Evolutionary conservation across 139 green algal genomes (phyloP), one percentile per base, ranked within the genome.

Genomic region (Coelastrella sp.): DNA sequence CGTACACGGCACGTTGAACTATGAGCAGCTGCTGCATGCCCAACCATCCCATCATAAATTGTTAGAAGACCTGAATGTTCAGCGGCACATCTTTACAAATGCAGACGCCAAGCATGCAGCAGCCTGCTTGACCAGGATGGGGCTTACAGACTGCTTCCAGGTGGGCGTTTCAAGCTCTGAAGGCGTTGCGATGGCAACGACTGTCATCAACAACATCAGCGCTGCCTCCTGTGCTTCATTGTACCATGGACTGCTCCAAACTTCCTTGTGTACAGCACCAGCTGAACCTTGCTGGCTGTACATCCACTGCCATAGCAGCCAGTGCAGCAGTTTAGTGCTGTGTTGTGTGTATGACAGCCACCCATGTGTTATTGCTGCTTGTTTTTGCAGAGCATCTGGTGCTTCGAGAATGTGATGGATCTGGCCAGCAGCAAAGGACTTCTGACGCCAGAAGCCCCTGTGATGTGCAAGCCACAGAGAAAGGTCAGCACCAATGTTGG

Each of bases 21-120:
- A 98, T 82, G 56, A 94, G 12, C 14, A 88, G 20, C 78, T 97
- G 61, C 92, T 97, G 88, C 87, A 94, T 11, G 66, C 60, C 60
- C 27, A 85, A 60, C 85, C 85, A 75, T 73, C 82, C 25, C 68
- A 90, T 87, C 80, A 90, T 9, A 60, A 91, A 74, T 25, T 82
- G 12, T 8, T 90, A 17, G 11, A 58, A n/a, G 90, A 79, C 49
- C 93, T 97, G n/a, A 66, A 78, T 22, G n/a, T 95, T 57, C 92
- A 94, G 57, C 95, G 96, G 88, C 96, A 94, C 80, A 93, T 98
- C 11, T 96, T 98, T 81, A 98, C 96, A 8, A 98, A 98, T 80
- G 96, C 96, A 7, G 96, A 98, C 87, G 58, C 68, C 0, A 88
- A 87, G 81, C 96, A 98, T 61, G 93, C 96, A 19, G 88, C 94